Evolutionary conservation across 805 yeast species (phyloP).

Genomic region (Clavispora asparagi): DNA sequence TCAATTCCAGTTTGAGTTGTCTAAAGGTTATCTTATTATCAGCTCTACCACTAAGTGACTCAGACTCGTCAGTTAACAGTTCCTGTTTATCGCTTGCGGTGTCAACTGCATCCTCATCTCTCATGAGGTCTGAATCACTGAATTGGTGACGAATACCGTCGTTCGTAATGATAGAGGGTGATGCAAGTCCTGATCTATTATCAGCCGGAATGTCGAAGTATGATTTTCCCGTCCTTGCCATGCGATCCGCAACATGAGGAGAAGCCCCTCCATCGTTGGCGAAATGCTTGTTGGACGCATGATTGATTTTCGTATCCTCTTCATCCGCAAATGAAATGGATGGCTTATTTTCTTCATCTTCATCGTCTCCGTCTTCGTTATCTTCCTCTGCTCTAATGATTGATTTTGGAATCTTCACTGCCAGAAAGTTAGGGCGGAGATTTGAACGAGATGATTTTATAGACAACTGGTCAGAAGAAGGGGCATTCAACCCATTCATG

Average conservation of each 20-base stretch:
- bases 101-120: conserved; percentile 13
- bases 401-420: conserved; percentile 67
- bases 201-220: conserved; percentile 5
- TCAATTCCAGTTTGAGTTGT: conserved; percentile 35
- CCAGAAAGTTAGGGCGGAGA: conserved; percentile 59
- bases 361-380: conserved; percentile 32
- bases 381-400: conserved; percentile 62
- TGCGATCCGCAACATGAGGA: conserved; percentile 5
- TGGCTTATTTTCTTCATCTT: conserved; percentile 36
- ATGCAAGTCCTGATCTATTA: conserved; percentile 9
- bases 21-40: conserved; percentile 21
- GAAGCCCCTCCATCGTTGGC: neutral
- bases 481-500: neutral
- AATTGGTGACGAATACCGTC: conserved; percentile 32
- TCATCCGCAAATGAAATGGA: conserved; percentile 58
- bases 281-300: conserved; percentile 3
- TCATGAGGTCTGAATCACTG: conserved; percentile 12
- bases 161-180: conserved; percentile 34
- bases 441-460: conserved; percentile 31
- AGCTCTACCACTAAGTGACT: neutral
- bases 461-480: conserved; percentile 24
- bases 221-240: neutral
- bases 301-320: conserved; percentile 19
- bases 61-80: conserved; percentile 4
- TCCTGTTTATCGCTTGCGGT: conserved; percentile 6